phyloP scores from a whole-genome alignment of 1,284 basidiomycete genomes.

The Exsudoporus floridanus region DNA sequence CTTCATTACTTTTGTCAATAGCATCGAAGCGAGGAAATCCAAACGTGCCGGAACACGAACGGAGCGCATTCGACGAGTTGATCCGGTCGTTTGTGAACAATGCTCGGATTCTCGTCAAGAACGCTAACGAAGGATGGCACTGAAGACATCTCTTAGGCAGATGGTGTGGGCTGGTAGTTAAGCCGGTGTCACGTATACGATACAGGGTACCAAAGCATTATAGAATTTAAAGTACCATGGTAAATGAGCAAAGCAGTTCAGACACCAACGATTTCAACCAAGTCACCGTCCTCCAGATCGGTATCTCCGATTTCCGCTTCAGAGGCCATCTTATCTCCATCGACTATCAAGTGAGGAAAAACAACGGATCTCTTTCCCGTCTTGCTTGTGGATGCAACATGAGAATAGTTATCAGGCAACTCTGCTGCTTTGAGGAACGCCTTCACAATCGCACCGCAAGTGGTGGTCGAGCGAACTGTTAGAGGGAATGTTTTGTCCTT shows the following conservation, averaged over 20 bases:
- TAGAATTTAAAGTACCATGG: slow-evolving; percentile 4
- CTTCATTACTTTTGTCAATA: slow-evolving; percentile 57
- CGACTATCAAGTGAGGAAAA: slow-evolving; percentile 54
- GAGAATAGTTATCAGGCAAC: slow-evolving; percentile 52
- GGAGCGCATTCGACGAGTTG: slow-evolving; percentile 75
- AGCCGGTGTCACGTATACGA: slow-evolving; percentile 1
- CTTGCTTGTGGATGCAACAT: slow-evolving; percentile 32
- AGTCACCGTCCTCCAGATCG: slow-evolving; percentile 74
- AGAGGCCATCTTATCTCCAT: slow-evolving; percentile 65
- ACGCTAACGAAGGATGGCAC: slow-evolving; percentile 49
- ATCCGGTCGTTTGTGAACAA: slow-evolving; percentile 84
- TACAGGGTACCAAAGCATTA: slow-evolving; percentile 17
- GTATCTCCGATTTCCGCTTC: slow-evolving; percentile 57
- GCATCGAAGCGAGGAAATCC: slow-evolving; percentile 60
- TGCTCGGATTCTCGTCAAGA: slow-evolving; percentile 69
- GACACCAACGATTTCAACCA: slow-evolving; percentile 68
- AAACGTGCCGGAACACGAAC: slow-evolving; percentile 56
- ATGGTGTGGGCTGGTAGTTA: slow-evolving; percentile 8
- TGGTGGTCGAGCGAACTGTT: slow-evolving; percentile 70
- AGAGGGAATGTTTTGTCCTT: slow-evolving; percentile 54
- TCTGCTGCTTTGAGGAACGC: slow-evolving; percentile 67
- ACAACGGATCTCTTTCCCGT: slow-evolving; percentile 33
- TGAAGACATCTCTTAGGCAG: slow-evolving; percentile 12
- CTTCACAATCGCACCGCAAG: slow-evolving; percentile 68
- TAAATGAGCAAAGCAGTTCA: slow-evolving; percentile 32